Conservation (phyloP, 495 filamentous ascomycete species). For the Aspergillus cavernicola region DNA sequence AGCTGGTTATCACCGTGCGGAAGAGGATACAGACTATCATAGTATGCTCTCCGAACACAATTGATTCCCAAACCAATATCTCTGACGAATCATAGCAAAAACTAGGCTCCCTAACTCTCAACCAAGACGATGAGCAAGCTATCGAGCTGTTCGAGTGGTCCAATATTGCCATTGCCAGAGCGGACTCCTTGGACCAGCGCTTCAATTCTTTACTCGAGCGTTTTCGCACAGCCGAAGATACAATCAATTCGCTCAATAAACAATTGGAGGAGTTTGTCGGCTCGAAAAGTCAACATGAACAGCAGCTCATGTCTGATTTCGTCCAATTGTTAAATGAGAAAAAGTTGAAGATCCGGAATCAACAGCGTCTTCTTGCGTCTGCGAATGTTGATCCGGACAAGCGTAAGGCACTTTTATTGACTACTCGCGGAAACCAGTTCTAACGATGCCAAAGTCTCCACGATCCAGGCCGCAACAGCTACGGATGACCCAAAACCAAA, state of each 20-base stretch:
- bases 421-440: neutral
- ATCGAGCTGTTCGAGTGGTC: constrained; percentile 75
- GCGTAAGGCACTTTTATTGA: constrained; percentile 21
- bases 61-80: neutral
- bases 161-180: constrained; percentile 44
- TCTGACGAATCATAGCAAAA: constrained; percentile 50
- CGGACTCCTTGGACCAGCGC: constrained; percentile 40
- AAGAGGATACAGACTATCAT: constrained; percentile 56
- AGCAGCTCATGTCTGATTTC: constrained; percentile 67
- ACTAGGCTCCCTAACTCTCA: constrained; percentile 62
- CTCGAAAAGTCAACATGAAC: constrained; percentile 65
- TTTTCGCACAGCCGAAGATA: constrained; percentile 40
- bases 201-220: constrained; percentile 45
- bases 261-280: constrained; percentile 63
- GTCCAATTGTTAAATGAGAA: constrained; percentile 74
- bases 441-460: constrained; percentile 21
- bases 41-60: constrained; percentile 26
- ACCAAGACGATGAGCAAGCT: constrained; percentile 58
- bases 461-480: constrained; percentile 20
- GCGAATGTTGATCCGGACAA: constrained; percentile 52
- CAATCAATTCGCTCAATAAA: constrained; percentile 47
- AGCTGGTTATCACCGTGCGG: constrained; percentile 50
- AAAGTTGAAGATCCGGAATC: constrained; percentile 86
- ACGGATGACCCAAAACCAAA: constrained; percentile 9
- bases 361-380: constrained; percentile 64